Conservation (phyloP, 2,329 filamentous ascomycete genomes). For the Akanthomyces uredinophilus region DNA sequence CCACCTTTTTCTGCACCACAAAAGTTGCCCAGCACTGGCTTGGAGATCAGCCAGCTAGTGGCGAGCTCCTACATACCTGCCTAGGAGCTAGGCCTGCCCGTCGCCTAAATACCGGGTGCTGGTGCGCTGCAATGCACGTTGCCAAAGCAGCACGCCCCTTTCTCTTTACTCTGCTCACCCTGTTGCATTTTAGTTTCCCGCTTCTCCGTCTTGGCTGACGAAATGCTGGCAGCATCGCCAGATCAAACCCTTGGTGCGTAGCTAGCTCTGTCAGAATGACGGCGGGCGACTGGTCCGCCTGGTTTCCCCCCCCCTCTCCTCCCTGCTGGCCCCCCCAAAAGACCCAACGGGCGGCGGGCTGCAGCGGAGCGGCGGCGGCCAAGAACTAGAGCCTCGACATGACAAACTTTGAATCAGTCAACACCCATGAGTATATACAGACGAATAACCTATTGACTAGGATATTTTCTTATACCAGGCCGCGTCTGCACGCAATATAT, state of each 20-base stretch:
- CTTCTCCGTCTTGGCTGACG: conserved; percentile 9
- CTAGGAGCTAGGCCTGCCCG: no score
- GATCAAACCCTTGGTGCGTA: not conserved
- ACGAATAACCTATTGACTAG: not conserved
- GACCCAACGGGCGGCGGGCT: not conserved
- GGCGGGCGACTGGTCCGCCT: not conserved
- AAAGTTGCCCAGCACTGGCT: not conserved
- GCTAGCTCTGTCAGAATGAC: not conserved
- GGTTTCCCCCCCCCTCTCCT: no score
- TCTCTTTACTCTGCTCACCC: not conserved
- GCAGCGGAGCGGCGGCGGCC: conserved; percentile 1
- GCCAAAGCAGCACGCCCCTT: not conserved
- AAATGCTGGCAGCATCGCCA: not conserved
- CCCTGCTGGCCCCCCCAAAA: not conserved
- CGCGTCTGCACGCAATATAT: no score
- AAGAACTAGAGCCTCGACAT: not conserved
- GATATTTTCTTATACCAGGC: no score
- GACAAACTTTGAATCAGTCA: not conserved
- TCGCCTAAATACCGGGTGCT: not conserved
- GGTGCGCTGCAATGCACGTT: not conserved
- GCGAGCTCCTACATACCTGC: no score
- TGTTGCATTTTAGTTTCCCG: not conserved
- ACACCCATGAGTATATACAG: not conserved
- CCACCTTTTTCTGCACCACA: not conserved
- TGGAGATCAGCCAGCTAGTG: no score